These are phyloP conservation scores for Parastagonospora nodorum DNA, from an alignment of 2,329 filamentous ascomycete genomes.

Conservation along the genomic window DNA sequence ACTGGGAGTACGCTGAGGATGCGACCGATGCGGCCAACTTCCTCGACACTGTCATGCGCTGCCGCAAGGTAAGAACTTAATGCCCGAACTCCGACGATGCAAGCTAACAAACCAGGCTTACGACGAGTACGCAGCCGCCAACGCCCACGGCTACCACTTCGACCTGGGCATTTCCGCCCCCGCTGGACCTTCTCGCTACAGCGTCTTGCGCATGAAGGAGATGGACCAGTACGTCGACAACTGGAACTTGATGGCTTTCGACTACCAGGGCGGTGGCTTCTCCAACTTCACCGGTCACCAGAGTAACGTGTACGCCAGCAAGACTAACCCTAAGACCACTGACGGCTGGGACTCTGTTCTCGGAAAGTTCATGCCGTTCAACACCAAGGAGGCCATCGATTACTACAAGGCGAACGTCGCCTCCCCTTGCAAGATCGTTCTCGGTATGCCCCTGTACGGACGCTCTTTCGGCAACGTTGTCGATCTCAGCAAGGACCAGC, in stretches of 20 bases:
- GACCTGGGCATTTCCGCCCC: slow-evolving; percentile 51
- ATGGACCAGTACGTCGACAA: slow-evolving; percentile 53
- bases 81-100: not conserved
- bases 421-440: slow-evolving; percentile 25
- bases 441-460: slow-evolving; percentile 39
- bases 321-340: slow-evolving; percentile 22
- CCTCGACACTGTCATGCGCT: slow-evolving; percentile 43
- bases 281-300: slow-evolving; percentile 64
- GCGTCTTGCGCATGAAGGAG: slow-evolving; percentile 41
- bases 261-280: slow-evolving; percentile 73
- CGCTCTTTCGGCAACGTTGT: slow-evolving; percentile 32
- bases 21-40: slow-evolving; percentile 44
- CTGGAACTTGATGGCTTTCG: slow-evolving; percentile 68
- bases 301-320: slow-evolving; percentile 32
- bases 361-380: slow-evolving; percentile 19
- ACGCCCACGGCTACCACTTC: slow-evolving; percentile 49
- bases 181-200: slow-evolving; percentile 49
- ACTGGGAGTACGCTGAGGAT: slow-evolving; percentile 53
- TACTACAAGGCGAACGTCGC: slow-evolving; percentile 30
- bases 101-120: slow-evolving; percentile 30
- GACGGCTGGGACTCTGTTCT: slow-evolving; percentile 15
- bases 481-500: slow-evolving; percentile 29
- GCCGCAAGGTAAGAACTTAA: slow-evolving; percentile 37
- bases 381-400: slow-evolving; percentile 30
- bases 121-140: slow-evolving; percentile 43